Conservation (phyloP, 2,329 filamentous ascomycete species). For the Scedosporium apiospermum region DNA sequence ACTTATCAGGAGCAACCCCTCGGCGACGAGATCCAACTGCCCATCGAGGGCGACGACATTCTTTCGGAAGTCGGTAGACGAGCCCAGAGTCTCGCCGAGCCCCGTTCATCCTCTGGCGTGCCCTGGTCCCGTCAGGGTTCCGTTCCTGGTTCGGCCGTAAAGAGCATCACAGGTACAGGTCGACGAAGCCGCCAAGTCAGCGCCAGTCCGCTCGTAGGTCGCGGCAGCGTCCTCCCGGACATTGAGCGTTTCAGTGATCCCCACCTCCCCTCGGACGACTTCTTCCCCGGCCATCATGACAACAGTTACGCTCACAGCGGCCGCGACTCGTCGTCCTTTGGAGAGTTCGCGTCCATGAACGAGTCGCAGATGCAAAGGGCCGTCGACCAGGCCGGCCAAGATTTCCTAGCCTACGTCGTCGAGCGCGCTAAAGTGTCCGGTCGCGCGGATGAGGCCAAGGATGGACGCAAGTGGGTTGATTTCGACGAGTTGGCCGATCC, state of each 20-base stretch:
- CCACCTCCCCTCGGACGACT: conserved; percentile 21
- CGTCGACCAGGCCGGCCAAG: conserved; percentile 34
- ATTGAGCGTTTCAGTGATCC: conserved; percentile 40
- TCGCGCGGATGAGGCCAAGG: conserved; percentile 16
- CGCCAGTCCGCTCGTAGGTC: conserved; percentile 28
- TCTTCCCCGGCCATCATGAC: conserved; percentile 17
- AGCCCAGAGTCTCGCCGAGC: conserved; percentile 56
- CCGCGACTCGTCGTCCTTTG: conserved; percentile 2
- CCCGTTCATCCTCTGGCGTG: conserved; percentile 42
- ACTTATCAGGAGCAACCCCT: conserved; percentile 12
- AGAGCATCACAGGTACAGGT: conserved; percentile 26
- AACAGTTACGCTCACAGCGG: conserved; percentile 14
- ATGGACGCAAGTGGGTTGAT: conserved; percentile 34
- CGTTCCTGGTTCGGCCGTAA: conserved; percentile 34
- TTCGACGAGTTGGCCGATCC: conserved; percentile 65
- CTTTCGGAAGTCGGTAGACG: conserved; percentile 61
- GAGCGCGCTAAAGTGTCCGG: conserved; percentile 23
- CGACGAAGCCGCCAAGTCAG: conserved; percentile 14
- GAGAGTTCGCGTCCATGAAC: conserved; percentile 11
- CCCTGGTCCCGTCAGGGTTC: conserved; percentile 44
- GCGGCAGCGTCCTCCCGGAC: conserved; percentile 23
- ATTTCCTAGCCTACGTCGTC: conserved; percentile 36
- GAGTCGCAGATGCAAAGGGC: conserved; percentile 23
- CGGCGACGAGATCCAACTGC: conserved; percentile 19
- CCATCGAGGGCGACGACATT: conserved; percentile 25